phyloP scores from a whole-genome alignment of 352 stramenopile species.

The Thraustotheca clavata region DNA sequence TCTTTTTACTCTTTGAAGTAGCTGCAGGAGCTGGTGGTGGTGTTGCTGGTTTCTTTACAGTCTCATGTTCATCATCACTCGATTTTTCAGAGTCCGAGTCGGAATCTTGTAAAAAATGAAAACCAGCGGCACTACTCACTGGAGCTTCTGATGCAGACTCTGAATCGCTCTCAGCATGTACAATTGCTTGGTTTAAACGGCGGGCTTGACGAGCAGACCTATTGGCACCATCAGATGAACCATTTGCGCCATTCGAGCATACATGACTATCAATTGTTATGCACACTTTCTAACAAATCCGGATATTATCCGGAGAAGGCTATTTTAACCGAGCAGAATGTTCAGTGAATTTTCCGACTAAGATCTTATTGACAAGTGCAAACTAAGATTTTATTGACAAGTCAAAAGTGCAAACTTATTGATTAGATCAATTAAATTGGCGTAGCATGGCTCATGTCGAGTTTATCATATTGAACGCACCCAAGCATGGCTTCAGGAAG shows the following conservation, averaged over 20 bases:
- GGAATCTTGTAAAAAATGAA: constrained; percentile 44
- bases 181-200: constrained; percentile 39
- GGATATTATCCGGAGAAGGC: too few species aligned
- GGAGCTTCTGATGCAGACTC: constrained; percentile 41
- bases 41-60: too few species aligned
- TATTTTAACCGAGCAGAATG: too few species aligned
- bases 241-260: too few species aligned
- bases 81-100: constrained; percentile 45
- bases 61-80: constrained; percentile 24
- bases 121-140: constrained; percentile 49
- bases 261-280: too few species aligned
- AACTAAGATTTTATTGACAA: too few species aligned
- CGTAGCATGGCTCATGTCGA: constrained; percentile 50
- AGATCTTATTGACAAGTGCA: too few species aligned
- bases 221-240: background rate
- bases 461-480: constrained; percentile 68
- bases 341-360: too few species aligned
- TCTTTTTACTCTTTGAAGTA: constrained; percentile 29
- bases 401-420: too few species aligned
- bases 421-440: too few species aligned
- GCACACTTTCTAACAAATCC: too few species aligned
- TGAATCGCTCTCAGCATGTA: constrained; percentile 33
- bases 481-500: constrained; percentile 72
- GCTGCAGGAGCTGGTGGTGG: background rate
- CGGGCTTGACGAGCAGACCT: constrained; percentile 80